Base-by-base conservation (phyloP, 495 filamentous ascomycete species). In the Trichocladium antarcticum region DNA sequence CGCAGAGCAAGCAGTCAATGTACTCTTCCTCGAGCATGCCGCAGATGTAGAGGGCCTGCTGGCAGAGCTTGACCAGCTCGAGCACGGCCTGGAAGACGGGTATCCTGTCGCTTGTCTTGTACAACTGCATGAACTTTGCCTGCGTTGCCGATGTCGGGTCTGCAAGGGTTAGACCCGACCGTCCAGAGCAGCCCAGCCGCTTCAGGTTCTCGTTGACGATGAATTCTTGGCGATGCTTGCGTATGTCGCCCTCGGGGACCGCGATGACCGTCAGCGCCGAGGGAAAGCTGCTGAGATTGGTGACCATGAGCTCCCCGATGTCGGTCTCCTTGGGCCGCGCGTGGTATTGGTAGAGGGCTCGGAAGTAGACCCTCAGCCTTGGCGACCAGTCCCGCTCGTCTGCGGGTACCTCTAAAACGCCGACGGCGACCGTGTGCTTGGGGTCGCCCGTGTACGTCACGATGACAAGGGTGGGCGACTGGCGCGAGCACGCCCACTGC, bases 171-270 rank as follows among this genome's bases (percentile, higher is more conserved):
- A 98, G 70, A 9, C 85, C 88, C 16, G 87, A 84, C 16, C 93
- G 81, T 6, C 93, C 92, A 16, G 89, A 86, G 66, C 92, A 98
- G 11, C 87, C 87, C 50, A 98, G 65, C 34, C 92, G 75, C 67
- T 98, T 98, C 57, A 98, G 66, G 63, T 97, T 75, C 58, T 95
- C 93, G 55, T 96, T 97, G 41, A 98, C 87, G 50, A 96, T 85
- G 58, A 97, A 95, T 45, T 85, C 80, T 47, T 85, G 80, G 24
- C 87, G 73, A 55, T 96, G 83, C 52, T 80, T 82, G 48, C 74
- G 79, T 31, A 95, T 70, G 61, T 96, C 87, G 8, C 93, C 93
- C 46, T 83, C 83, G 2, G 92, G 92, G 0, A 97, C 81, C 0
- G 82, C 72, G 40, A 98, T 89, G 20, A 96, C 86, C 0, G 86